phyloP scores from a whole-genome alignment of 78 protist genomes.

The Dictyostelium brefeldianum region DNA sequence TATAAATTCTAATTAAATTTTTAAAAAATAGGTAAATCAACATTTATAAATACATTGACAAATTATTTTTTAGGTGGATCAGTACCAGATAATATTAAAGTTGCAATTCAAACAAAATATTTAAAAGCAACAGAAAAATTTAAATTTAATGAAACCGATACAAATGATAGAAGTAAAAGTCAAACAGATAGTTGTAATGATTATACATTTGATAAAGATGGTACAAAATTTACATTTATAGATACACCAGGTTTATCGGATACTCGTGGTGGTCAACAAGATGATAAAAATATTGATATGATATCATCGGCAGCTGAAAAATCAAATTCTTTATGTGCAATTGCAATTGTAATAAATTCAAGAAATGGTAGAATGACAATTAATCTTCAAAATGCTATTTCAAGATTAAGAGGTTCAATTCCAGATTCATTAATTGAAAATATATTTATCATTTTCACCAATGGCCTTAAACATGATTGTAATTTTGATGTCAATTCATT shows the following conservation, averaged over 20 bases:
- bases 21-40: constrained; percentile 40
- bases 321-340: not conserved
- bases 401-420: constrained; percentile 9
- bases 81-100: constrained; percentile 9
- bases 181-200: constrained; percentile 30
- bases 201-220: not conserved
- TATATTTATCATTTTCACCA: not conserved
- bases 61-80: not conserved
- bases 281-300: constrained; percentile 19
- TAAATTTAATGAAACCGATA: not conserved
- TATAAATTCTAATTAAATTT: too few species aligned
- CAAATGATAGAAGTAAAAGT: constrained; percentile 2
- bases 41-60: constrained; percentile 16
- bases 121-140: not conserved
- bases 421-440: constrained; percentile 10
- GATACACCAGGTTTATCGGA: constrained; percentile 54
- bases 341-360: constrained; percentile 5
- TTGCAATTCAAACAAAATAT: not conserved
- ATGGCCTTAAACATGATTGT: not conserved
- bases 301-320: not conserved
- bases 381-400: constrained; percentile 13
- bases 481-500: not conserved
- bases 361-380: not conserved
- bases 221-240: not conserved
- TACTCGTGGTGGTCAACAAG: constrained; percentile 37